Evolutionary conservation across 257 asterid genomes (phyloP).

Genomic region (Paraleonurus japonicus): DNA sequence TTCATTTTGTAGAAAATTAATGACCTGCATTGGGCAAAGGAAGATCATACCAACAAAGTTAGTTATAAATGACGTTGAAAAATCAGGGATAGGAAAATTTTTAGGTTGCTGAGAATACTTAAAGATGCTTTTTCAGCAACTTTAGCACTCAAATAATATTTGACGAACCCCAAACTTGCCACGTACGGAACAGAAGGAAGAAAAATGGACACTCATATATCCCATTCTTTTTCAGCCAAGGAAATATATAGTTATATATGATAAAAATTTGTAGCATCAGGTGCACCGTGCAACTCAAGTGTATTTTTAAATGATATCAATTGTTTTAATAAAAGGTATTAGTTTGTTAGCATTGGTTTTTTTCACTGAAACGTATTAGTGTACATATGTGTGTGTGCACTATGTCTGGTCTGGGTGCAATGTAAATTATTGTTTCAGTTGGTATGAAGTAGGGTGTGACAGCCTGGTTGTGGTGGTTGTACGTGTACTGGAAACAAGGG

Average conservation of each 20-base stretch:
- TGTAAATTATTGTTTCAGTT: not conserved
- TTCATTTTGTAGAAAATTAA: constrained; percentile 60
- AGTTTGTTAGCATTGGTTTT: not conserved
- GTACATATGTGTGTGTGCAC: not conserved
- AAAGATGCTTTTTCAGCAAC: not conserved
- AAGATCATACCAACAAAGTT: not conserved
- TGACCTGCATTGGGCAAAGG: constrained; percentile 46
- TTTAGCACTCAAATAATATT: not conserved
- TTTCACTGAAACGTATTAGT: no score
- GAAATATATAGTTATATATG: no score
- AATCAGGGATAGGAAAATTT: not conserved
- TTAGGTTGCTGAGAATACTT: not conserved
- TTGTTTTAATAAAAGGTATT: not conserved
- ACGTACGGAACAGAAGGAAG: not conserved
- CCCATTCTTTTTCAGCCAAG: no score
- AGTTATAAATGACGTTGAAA: not conserved
- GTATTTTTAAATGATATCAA: no score
- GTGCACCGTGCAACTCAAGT: not conserved
- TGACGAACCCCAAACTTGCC: not conserved
- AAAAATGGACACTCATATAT: not conserved
- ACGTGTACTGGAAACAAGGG: not conserved
- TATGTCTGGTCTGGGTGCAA: not conserved
- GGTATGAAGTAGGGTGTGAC: not conserved
- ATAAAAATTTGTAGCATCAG: no score
- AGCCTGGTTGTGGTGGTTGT: not conserved